A percentile compares a stretch with the other conserved stretches of the same genome.
These are phyloP conservation scores for Tylopilus plumbeoviolaceoides DNA, from an alignment of 768 basidiomycete genomes.

Conservation along the genomic window DNA sequence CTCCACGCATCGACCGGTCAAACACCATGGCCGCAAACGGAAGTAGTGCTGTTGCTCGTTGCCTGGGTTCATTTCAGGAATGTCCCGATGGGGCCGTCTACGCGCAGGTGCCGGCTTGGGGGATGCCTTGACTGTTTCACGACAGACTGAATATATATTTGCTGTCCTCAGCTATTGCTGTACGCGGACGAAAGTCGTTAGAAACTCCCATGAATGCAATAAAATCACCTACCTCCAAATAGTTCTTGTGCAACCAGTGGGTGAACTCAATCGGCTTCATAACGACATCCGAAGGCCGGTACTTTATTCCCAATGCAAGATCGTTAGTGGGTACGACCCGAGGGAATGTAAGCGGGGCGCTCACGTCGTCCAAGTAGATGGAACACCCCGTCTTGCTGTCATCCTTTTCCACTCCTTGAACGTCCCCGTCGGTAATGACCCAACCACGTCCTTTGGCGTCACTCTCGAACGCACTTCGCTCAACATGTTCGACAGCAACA, in stretches of 20 bases:
- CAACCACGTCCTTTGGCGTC: slow-evolving; percentile 59
- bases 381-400: slow-evolving; percentile 75
- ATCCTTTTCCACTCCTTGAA: slow-evolving; percentile 67
- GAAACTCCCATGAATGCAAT: background rate
- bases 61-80: slow-evolving; percentile 7
- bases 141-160: slow-evolving; percentile 78
- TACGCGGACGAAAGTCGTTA: slow-evolving; percentile 1
- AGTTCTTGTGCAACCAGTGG: slow-evolving; percentile 79
- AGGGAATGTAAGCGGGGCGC: slow-evolving; percentile 24
- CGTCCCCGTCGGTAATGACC: slow-evolving; percentile 52
- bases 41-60: background rate
- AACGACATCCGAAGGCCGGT: slow-evolving; percentile 55
- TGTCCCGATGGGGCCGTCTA: slow-evolving; percentile 13
- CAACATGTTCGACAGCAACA: slow-evolving; percentile 53
- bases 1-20: slow-evolving; percentile 21
- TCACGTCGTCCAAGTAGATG: slow-evolving; percentile 80
- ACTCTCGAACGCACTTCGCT: slow-evolving; percentile 67
- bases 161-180: slow-evolving; percentile 81
- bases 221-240: slow-evolving; percentile 55
- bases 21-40: slow-evolving; percentile 19
- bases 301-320: slow-evolving; percentile 40
- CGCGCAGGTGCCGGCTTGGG: slow-evolving; percentile 23
- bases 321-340: background rate
- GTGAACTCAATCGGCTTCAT: slow-evolving; percentile 65
- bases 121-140: slow-evolving; percentile 46